These are phyloP conservation scores for Boletus pseudo-olivaceus DNA, from an alignment of 768 basidiomycete species.

Conservation along the genomic window DNA sequence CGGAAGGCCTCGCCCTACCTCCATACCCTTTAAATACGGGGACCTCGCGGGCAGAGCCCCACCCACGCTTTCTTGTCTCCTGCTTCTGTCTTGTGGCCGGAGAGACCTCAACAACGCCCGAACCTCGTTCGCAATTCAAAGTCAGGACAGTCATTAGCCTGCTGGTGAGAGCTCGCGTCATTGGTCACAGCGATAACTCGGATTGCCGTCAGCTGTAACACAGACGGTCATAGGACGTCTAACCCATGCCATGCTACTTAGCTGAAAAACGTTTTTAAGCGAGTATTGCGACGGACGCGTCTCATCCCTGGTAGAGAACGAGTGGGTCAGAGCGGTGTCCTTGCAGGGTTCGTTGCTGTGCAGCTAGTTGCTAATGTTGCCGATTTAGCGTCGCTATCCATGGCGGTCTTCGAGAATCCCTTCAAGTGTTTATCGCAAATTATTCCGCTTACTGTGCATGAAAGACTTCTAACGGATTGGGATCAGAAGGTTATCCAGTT, in stretches of 20 bases:
- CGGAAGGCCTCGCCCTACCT: conserved; percentile 12
- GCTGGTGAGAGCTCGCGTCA: conserved; percentile 14
- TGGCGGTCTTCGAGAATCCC: conserved; percentile 10
- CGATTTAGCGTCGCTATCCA: conserved; percentile 9
- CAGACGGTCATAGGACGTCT: conserved; percentile 9
- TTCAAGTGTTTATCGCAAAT: conserved; percentile 1
- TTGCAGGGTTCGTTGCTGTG: conserved; percentile 19
- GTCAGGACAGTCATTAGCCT: conserved; percentile 20
- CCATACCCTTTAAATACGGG: conserved; percentile 28
- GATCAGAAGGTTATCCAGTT: conserved; percentile 11
- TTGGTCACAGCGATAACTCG: conserved; percentile 6
- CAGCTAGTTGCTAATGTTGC: conserved; percentile 6
- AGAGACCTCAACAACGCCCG: conserved; percentile 23
- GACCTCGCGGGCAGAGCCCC: conserved; percentile 11
- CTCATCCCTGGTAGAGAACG: conserved; percentile 6
- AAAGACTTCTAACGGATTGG: conserved; percentile 12
- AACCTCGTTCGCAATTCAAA: conserved; percentile 30
- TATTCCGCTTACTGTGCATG: conserved; percentile 2
- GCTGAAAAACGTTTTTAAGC: conserved; percentile 20
- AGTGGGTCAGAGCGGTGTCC: conserved; percentile 18
- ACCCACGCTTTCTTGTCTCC: conserved; percentile 23
- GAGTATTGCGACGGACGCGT: conserved; percentile 7
- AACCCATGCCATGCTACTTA: conserved; percentile 10
- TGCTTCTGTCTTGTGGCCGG: conserved; percentile 22
- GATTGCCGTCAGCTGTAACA: conserved; percentile 18